Evolutionary conservation across 179 eudicot species (phyloP), one percentile per base, ranked within the genome.

Genomic region (Nepenthes alata): DNA sequence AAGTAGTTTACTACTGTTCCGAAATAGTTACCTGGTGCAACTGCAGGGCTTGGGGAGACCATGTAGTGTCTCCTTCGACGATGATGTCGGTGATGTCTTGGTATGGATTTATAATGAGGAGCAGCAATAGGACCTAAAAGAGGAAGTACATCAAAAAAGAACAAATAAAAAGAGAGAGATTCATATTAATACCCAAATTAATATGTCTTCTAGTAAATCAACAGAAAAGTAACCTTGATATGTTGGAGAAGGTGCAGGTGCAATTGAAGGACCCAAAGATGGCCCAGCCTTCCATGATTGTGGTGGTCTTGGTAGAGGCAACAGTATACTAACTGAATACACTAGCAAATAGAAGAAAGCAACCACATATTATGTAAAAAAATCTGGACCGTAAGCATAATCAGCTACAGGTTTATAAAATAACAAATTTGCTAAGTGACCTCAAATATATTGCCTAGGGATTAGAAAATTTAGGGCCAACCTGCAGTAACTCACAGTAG

Each of bases 191-290:
- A 34, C 10, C 60, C 47, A 60, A 4, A 4, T 52, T 3, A 52
- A 11, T 11, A 52, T 15, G 15, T 52, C 55, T 52, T 12, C 55
- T 52, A 2, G 14, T 14, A 5, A 0, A 52, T 3, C 11, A 6
- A 48, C 16, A 54, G 41, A 36, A 44, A 53, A 13, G 57, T 63
- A 86, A 25, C 96, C 93, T 81, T 62, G 81, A 74, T 67, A 53
- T 37, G 75, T 37, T 15, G 84, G 84, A 76, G 91, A 78, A 36
- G 87, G 84, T 65, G 80, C 70, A 58, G 85, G 81, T 37, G 71
- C 80, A 58, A 54, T 52, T 13, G 81, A 73, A 56, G 85, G 74
- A 55, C 71, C 70, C 38, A 57, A 55, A 71, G 66, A 69, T 49
- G 83, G 80, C 65, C 65, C 78, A 44, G 57, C 53, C 70, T 37